Percentiles rank a stretch among this genome's conserved stretches.
Conservation (phyloP, 352 stramenopile genomes). For the Elongisporangium senticosum region DNA sequence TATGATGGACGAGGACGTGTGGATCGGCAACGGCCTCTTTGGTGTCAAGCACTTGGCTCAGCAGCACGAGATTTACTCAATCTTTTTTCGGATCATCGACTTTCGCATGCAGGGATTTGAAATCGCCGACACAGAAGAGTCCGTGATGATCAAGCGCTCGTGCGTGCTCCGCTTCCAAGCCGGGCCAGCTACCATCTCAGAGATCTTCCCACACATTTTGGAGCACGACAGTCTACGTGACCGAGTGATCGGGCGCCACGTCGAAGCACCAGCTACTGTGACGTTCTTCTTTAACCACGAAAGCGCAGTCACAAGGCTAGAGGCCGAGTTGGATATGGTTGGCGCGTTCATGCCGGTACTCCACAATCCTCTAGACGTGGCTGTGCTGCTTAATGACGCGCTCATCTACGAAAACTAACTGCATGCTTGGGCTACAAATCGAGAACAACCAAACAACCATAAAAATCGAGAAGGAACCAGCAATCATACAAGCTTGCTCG, state of each 20-base stretch:
- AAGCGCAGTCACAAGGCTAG: not conserved
- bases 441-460: too few relatives aligned
- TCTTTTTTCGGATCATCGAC: constrained; percentile 7
- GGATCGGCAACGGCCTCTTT: constrained; percentile 3
- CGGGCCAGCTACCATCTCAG: constrained; percentile 23
- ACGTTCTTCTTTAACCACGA: constrained; percentile 7
- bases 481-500: too few relatives aligned
- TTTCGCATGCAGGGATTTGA: constrained; percentile 23
- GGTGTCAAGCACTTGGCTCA: constrained; percentile 3
- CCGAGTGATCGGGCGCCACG: not conserved
- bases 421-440: not conserved
- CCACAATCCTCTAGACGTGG: too few relatives aligned
- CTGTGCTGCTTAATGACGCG: too few relatives aligned
- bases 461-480: too few relatives aligned
- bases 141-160: constrained; percentile 18
- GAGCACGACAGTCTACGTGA: not conserved
- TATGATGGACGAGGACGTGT: constrained; percentile 7
- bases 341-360: too few relatives aligned
- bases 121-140: constrained; percentile 16
- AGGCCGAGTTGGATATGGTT: constrained; percentile 6
- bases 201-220: constrained; percentile 26
- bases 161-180: constrained; percentile 27
- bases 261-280: not conserved
- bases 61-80: constrained; percentile 7
- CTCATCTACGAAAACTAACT: too few relatives aligned